Base-by-base conservation (phyloP, 805 yeast genomes). In the Ogataea degrootiae region DNA sequence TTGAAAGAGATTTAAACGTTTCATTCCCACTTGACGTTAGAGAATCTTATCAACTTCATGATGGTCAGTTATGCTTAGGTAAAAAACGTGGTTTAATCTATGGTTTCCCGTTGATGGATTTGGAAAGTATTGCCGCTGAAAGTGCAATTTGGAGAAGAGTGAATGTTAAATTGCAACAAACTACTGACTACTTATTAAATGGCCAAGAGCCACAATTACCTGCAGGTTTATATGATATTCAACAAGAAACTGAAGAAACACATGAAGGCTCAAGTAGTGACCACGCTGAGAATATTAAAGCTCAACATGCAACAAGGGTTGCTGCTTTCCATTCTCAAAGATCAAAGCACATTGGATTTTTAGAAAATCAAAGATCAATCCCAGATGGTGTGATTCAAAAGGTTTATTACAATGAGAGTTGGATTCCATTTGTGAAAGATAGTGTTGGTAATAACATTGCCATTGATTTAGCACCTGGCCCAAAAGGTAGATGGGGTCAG, bases 341-440 rank as follows among this genome's bases (percentile, higher is more conserved):
- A 37, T 38, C 44, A 8, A 40, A 51, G 46, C 55, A 58, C 37
- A 61, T 63, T 23, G 68, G 70, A 47, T 72, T 75, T 53, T 66
- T 67, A 56, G 66, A 82, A 37, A 64, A 67, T 63, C 84, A 85
- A 67, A 75, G 74, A 49, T 83, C 94, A 0, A 73, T 88, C 15
- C 99, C 99, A 8, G 86, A 86, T 17, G 83, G 82, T 6, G 70
- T 82, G 12, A 72, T 90, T 40, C 86, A 87, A 62, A 75, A 78
- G 8, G 80, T 82, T 6, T 94, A 89, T 66, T 92, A 96, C n/a
- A 88, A 88, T 65, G 82, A 88, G 4, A 80, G 78, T 58, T 92
- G 99, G 99, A 82, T 92, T 49, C 98, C 99, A 3, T 67, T 92
- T 44, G 80, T 87, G 36, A 88, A 92, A 42, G 99, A 92, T 65